Percentiles rank a stretch among this genome's conserved stretches.
phyloP scores from a whole-genome alignment of 2,329 filamentous ascomycete species.

The Colletotrichum cereale region DNA sequence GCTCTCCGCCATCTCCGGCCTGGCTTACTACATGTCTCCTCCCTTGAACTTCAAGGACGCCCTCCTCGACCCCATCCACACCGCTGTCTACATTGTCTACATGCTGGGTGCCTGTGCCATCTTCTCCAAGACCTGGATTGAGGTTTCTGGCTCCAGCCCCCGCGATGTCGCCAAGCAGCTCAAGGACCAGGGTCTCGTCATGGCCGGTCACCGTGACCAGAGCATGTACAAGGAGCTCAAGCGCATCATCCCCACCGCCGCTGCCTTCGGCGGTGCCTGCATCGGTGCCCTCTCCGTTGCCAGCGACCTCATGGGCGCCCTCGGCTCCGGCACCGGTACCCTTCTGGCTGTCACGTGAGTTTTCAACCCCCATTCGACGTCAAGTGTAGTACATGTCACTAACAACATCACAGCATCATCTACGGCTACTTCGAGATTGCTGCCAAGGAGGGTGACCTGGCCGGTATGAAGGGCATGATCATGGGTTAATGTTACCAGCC shows the following conservation, averaged over 20 bases:
- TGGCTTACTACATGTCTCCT: conserved; percentile 99
- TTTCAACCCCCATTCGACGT: conserved; percentile 14
- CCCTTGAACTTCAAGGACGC: conserved; percentile 98
- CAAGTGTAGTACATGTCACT: conserved; percentile 43
- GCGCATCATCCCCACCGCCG: conserved; percentile 97
- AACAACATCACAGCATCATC: conserved; percentile 80
- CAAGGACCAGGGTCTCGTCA: conserved; percentile 99
- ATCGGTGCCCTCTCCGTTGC: conserved; percentile 97
- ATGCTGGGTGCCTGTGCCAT: conserved; percentile 98
- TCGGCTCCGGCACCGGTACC: conserved; percentile 97
- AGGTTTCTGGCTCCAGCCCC: conserved; percentile 97
- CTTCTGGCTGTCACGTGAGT: conserved; percentile 98
- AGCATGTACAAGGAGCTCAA: conserved; percentile 99
- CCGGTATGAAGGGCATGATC: conserved; percentile 81
- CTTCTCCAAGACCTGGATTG: conserved; percentile 99
- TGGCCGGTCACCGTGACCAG: conserved; percentile 99
- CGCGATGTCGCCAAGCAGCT: conserved; percentile 99
- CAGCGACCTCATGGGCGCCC: conserved; percentile 94
- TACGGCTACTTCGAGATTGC: conserved; percentile 99
- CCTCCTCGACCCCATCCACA: conserved; percentile 96
- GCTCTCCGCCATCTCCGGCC: conserved; percentile 91
- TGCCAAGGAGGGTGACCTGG: conserved; percentile 96
- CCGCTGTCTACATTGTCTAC: conserved; percentile 93
- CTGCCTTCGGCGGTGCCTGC: conserved; percentile 98
- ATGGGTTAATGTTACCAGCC: conserved; percentile 67